Evolutionary conservation across 2,329 filamentous ascomycete genomes (phyloP), one percentile per base, ranked within the genome.

Genomic region (Pseudocercospora macadamiae): DNA sequence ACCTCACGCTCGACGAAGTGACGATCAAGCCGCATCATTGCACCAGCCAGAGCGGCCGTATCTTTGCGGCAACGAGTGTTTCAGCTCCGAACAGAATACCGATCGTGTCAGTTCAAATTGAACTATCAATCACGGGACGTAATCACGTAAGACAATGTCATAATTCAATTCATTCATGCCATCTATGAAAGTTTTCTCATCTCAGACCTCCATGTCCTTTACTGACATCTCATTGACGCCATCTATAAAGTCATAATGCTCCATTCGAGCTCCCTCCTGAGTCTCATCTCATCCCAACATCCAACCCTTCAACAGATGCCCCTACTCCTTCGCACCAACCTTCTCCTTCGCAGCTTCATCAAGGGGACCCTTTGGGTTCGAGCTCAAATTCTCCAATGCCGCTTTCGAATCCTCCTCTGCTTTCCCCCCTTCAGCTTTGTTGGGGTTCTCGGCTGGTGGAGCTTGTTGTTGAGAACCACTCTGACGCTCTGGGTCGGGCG

Each of bases 401-500:
- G 85, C 77, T 68, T 85, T 78, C 64, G 78, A 78, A 39, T 80
- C 71, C 54, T 81, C 75, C 75, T 86, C 83, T 48, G 76, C 74
- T 63, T 81, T 70, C 9, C 80, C 73, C 65, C 65, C 57, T 42
- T 64, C 56, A 44, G 57, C 60, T 44, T 85, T 78, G 62, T 85
- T 79, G 66, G 60, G 57, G 28, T 51, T 32, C 81, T 78, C 48
- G 47, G 47, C 83, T 2, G 86, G 80, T 10, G 82, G 71, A 6
- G 83, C 84, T 64, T 85, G 76, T 78, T 95, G 90, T 12, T 57
- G 58, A 55, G 79, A 76, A 60, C 84, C 87, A 34, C 81, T 78
- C 76, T 91, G 89, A 66, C 74, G 72, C 78, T 90, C 86, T 25
- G 90, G 89, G 53, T 86, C 79, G 62, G 91, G 92, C 28, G 91